Evolutionary conservation across 2,329 filamentous ascomycete genomes (phyloP).

Genomic region (Paraphoma sp.): DNA sequence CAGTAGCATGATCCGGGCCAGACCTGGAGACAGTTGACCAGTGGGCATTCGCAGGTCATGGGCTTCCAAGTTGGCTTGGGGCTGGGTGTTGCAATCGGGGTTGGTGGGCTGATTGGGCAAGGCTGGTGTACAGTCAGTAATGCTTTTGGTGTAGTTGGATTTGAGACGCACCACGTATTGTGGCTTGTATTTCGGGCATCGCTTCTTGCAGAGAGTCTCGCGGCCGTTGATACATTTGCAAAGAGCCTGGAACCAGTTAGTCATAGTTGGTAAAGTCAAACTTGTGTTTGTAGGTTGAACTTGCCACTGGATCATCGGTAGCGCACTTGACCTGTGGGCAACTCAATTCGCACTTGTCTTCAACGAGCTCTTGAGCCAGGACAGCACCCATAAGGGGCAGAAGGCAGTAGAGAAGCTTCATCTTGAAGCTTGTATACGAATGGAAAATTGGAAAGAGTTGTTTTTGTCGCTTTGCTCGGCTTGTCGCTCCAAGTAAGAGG

Average conservation of each 20-base stretch:
- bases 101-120: constrained; percentile 9
- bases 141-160: not conserved
- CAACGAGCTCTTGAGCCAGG: constrained; percentile 20
- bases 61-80: constrained; percentile 4
- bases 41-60: constrained; percentile 23
- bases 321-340: constrained; percentile 39
- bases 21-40: constrained; percentile 17
- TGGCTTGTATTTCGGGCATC: constrained; percentile 33
- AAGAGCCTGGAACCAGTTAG: constrained; percentile 17
- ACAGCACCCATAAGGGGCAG: constrained; percentile 22
- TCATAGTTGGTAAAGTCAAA: not conserved
- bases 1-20: constrained; percentile 41
- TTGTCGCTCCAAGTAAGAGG: no score
- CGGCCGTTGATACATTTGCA: constrained; percentile 37
- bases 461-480: no score
- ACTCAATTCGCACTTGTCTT: constrained; percentile 21
- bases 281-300: not conserved
- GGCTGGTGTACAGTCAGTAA: constrained; percentile 11
- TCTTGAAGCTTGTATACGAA: not conserved
- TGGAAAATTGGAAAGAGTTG: no score
- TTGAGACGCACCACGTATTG: constrained; percentile 15
- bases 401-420: constrained; percentile 30
- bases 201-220: constrained; percentile 29
- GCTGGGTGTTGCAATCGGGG: constrained; percentile 1
- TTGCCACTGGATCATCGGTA: constrained; percentile 23